Evolutionary conservation across 2,329 filamentous ascomycete genomes (phyloP).

Genomic region (Nectriaceae sp.): DNA sequence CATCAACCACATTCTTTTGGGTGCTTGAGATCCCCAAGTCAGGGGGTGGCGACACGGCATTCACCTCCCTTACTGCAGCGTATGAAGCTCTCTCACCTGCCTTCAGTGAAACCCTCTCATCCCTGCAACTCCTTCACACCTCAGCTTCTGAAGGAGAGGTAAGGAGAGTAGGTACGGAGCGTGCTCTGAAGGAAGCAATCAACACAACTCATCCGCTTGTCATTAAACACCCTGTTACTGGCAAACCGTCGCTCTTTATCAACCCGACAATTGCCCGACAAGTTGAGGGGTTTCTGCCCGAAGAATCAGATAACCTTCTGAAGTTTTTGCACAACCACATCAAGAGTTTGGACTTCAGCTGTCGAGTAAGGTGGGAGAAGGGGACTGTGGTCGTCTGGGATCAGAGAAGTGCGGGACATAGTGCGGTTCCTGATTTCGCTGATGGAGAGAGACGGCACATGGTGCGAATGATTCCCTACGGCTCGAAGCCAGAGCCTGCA

Average conservation of each 20-base stretch:
- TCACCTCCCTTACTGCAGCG: slow-evolving; percentile 31
- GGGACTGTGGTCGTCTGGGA: slow-evolving; percentile 34
- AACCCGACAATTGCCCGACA: slow-evolving; percentile 32
- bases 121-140: slow-evolving; percentile 18
- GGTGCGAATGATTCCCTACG: slow-evolving; percentile 33
- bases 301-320: slow-evolving; percentile 31
- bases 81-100: slow-evolving; percentile 32
- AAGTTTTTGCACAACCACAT: slow-evolving; percentile 32
- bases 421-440: slow-evolving; percentile 31
- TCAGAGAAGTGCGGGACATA: slow-evolving; percentile 27
- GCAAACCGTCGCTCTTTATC: slow-evolving; percentile 28
- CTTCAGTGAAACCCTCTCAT: slow-evolving; percentile 19
- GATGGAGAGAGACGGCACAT: slow-evolving; percentile 33
- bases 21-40: slow-evolving; percentile 30
- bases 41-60: slow-evolving; percentile 32
- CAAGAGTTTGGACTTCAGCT: slow-evolving; percentile 32
- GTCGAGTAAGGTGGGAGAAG: slow-evolving; percentile 32
- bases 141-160: slow-evolving; percentile 34
- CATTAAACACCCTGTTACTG: slow-evolving; percentile 32
- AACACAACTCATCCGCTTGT: slow-evolving; percentile 31
- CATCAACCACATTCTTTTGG: slow-evolving; percentile 36
- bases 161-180: slow-evolving; percentile 27
- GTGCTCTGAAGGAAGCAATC: slow-evolving; percentile 30
- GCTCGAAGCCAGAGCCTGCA: slow-evolving; percentile 21
- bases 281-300: slow-evolving; percentile 30